Conservation (phyloP, 805 yeast species). For the Ogataea haglerorum region DNA sequence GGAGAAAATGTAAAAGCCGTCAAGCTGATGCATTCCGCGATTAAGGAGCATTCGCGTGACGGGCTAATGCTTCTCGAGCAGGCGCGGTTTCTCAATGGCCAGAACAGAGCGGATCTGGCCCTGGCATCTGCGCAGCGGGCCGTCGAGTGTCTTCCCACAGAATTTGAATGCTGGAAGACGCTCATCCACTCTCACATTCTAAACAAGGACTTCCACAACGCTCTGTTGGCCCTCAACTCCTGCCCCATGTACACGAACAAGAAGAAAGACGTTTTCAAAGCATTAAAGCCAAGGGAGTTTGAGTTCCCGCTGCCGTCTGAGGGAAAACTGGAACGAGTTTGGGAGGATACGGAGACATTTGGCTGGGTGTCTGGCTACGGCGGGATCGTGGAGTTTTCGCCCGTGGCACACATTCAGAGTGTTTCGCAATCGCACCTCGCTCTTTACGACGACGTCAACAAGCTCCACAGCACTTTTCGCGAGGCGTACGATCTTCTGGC, state of each 20-base stretch:
- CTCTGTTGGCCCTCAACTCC: conserved; percentile 66
- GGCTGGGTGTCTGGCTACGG: conserved; percentile 35
- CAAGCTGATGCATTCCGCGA: conserved; percentile 37
- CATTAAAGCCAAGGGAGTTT: conserved; percentile 42
- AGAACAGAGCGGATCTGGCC: conserved; percentile 54
- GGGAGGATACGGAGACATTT: conserved; percentile 37
- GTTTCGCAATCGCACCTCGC: conserved; percentile 47
- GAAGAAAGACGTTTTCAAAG: conserved; percentile 42
- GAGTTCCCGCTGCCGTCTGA: conserved; percentile 52
- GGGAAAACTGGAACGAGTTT: conserved; percentile 48
- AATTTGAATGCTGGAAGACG: conserved; percentile 68
- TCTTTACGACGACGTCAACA: conserved; percentile 44
- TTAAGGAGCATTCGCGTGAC: conserved; percentile 46
- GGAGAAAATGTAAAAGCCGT: conserved; percentile 50
- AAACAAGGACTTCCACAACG: conserved; percentile 51
- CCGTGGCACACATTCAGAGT: conserved; percentile 34
- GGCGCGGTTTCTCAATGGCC: conserved; percentile 57
- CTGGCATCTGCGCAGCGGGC: conserved; percentile 55
- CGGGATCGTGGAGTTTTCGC: conserved; percentile 33
- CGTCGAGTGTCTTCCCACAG: conserved; percentile 68
- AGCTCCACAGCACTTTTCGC: conserved; percentile 49
- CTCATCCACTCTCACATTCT: conserved; percentile 60
- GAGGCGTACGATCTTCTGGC: conserved; percentile 70
- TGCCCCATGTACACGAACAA: conserved; percentile 62
- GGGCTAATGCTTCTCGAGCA: conserved; percentile 60